Conservation (phyloP, 2,329 filamentous ascomycete species). For the Camptophora hylomeconis region DNA sequence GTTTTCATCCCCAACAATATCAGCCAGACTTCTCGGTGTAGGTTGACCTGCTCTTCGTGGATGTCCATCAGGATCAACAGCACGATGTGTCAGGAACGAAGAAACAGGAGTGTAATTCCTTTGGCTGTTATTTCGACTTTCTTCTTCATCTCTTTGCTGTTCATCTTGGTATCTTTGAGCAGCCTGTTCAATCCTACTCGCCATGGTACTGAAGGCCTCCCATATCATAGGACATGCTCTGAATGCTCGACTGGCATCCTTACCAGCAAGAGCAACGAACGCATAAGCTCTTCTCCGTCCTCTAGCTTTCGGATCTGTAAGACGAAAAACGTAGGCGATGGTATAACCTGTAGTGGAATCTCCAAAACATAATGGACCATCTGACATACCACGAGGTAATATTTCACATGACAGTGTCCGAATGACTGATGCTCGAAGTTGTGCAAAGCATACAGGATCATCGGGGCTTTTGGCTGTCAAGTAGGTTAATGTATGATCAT, state of each 20-base stretch:
- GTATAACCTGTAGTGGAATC: slow-evolving; percentile 44
- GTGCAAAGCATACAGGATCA: slow-evolving; percentile 39
- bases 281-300: slow-evolving; percentile 45
- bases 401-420: slow-evolving; percentile 45
- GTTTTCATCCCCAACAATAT: slow-evolving; percentile 45
- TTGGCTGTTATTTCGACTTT: slow-evolving; percentile 4
- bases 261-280: slow-evolving; percentile 42
- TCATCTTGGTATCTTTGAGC: slow-evolving; percentile 33
- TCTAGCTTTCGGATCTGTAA: slow-evolving; percentile 44
- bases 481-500: slow-evolving; percentile 45
- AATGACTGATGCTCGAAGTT: slow-evolving; percentile 44
- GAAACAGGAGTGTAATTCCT: slow-evolving; percentile 42
- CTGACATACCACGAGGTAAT: slow-evolving; percentile 41
- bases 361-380: slow-evolving; percentile 46
- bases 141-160: slow-evolving; percentile 21
- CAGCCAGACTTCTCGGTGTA: slow-evolving; percentile 42
- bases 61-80: slow-evolving; percentile 42
- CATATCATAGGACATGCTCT: slow-evolving; percentile 36
- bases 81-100: slow-evolving; percentile 44
- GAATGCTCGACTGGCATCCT: slow-evolving; percentile 35
- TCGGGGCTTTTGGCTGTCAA: slow-evolving; percentile 44
- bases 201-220: slow-evolving; percentile 42
- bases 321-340: slow-evolving; percentile 46
- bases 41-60: slow-evolving; percentile 39
- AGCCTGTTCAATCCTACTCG: slow-evolving; percentile 36